Percentiles rank a stretch among this genome's conserved stretches.
Conservation (phyloP, 345 rosid species). For the Eucalyptus albens region DNA sequence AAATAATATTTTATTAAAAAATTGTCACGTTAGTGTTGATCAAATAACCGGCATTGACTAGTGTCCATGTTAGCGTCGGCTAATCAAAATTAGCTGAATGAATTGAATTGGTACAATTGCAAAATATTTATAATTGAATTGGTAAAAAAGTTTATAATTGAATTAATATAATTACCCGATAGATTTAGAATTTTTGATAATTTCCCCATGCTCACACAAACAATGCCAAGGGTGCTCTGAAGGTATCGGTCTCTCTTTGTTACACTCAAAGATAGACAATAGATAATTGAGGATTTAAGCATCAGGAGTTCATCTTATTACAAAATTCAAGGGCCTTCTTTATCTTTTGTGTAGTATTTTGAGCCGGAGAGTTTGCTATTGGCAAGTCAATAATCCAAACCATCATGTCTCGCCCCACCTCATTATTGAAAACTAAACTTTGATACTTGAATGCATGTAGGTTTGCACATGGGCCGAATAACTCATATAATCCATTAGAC, state of each 20-base stretch:
- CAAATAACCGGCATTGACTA: fast-evolving
- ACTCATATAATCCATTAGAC: not conserved
- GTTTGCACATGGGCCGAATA: not conserved
- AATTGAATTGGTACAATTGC: no score
- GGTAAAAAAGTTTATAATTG: no score
- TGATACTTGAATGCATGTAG: not conserved
- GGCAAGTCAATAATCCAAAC: not conserved
- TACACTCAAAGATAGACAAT: not conserved
- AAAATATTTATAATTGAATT: no score
- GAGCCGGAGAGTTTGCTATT: not conserved
- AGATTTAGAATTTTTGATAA: no score
- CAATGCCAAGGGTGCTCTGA: not conserved
- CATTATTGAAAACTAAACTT: not conserved
- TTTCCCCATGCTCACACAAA: not conserved
- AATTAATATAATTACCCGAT: no score
- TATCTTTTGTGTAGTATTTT: not conserved
- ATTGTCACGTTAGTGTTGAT: fast-evolving
- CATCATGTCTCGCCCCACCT: not conserved
- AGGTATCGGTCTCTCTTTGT: not conserved
- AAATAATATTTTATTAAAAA: no score
- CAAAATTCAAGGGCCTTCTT: not conserved
- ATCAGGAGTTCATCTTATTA: not conserved
- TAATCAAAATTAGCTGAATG: no score
- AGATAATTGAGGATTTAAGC: not conserved
- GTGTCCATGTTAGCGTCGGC: no score